Percentiles rank a stretch among this genome's conserved stretches.
phyloP scores from a whole-genome alignment of 1,139 yeast genomes.

The Yamadazyma mexicana region DNA sequence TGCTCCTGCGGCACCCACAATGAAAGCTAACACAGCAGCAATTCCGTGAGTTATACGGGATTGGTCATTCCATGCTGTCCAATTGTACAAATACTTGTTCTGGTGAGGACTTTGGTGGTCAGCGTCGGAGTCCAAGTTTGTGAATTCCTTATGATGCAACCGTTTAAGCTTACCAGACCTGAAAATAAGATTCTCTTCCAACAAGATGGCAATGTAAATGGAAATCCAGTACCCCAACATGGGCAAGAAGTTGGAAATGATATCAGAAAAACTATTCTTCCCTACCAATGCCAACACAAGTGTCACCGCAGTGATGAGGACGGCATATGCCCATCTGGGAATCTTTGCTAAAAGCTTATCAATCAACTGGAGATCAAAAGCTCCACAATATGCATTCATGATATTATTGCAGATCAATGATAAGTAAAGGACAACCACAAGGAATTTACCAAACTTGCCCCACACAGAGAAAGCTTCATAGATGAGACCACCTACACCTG shows the following conservation, averaged over 20 bases:
- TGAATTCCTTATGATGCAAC: conserved; percentile 56
- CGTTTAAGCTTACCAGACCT: conserved; percentile 52
- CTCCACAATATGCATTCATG: conserved; percentile 78
- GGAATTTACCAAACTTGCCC: conserved; percentile 69
- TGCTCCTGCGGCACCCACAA: conserved; percentile 71
- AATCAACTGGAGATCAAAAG: conserved; percentile 73
- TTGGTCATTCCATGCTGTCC: conserved; percentile 65
- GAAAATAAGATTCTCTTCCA: conserved; percentile 77
- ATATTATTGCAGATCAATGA: conserved; percentile 40
- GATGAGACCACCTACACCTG: conserved; percentile 80
- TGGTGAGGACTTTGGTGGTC: conserved; percentile 2
- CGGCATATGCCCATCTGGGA: conserved; percentile 81
- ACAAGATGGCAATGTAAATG: conserved; percentile 68
- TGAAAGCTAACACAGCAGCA: conserved; percentile 63
- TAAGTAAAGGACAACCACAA: conserved; percentile 32
- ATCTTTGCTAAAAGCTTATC: conserved; percentile 60
- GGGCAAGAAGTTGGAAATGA: conserved; percentile 84
- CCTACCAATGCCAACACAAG: conserved; percentile 77
- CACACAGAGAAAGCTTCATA: conserved; percentile 69
- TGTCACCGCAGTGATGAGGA: conserved; percentile 63
- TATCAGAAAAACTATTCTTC: conserved; percentile 68
- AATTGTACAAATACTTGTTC: conserved; percentile 44
- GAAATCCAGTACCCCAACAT: conserved; percentile 96
- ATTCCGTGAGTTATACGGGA: conserved; percentile 57
- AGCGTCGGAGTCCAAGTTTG: conserved; percentile 5